Conservation (phyloP, 306 rosid species). For the Oemleria cerasiformis region DNA sequence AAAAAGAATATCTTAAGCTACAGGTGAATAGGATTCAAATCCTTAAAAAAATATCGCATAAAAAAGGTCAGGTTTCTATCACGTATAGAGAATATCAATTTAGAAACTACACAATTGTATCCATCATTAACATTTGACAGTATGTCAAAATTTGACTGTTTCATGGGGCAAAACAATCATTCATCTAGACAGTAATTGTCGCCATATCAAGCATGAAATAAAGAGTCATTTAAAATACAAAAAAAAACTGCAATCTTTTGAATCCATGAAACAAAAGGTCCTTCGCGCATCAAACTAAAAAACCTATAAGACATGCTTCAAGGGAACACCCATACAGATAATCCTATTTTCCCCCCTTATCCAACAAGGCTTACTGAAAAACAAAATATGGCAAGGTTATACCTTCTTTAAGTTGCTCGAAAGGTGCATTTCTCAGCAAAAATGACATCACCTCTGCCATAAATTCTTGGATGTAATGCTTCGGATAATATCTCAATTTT, state of each 20-base stretch:
- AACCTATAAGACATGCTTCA: neutral
- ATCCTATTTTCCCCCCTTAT: neutral
- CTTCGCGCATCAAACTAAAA: neutral
- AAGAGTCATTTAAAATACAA: neutral
- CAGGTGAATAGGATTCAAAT: neutral
- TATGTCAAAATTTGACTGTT: neutral
- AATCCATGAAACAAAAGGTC: neutral
- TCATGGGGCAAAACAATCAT: neutral
- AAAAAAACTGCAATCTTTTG: neutral
- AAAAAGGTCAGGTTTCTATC: neutral
- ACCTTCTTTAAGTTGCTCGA: slow-evolving; percentile 76
- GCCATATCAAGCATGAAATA: neutral
- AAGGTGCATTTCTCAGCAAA: slow-evolving; percentile 72
- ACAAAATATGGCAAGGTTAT: slow-evolving; percentile 21
- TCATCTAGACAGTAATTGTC: neutral
- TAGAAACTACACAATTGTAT: neutral
- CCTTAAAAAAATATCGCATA: neutral
- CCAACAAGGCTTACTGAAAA: neutral
- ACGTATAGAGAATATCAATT: neutral
- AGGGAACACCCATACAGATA: neutral
- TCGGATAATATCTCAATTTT: slow-evolving; percentile 72
- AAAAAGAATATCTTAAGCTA: neutral
- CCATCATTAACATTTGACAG: neutral
- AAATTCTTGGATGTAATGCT: slow-evolving; percentile 69
- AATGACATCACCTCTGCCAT: slow-evolving; percentile 85